A percentile compares a stretch with the other conserved stretches of the same genome.
Evolutionary conservation across 1,284 basidiomycete genomes (phyloP).

Genomic region (Naganishia sp.): DNA sequence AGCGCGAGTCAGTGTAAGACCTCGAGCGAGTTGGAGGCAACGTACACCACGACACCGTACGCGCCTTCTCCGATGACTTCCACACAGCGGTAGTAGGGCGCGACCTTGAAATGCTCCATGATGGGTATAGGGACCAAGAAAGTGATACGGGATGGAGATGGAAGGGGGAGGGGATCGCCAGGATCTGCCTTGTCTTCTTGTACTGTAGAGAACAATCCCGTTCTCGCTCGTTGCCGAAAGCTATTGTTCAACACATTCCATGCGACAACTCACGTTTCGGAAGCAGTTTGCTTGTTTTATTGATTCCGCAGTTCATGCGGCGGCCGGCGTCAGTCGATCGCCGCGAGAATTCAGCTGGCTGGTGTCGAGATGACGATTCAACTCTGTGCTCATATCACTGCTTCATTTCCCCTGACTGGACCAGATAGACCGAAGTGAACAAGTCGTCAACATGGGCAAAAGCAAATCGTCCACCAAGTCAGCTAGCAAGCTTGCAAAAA

Average conservation of each 20-base stretch:
- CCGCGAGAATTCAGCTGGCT: background rate
- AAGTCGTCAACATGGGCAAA: slow-evolving; percentile 9
- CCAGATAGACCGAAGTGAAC: no score
- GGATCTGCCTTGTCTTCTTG: slow-evolving; percentile 3
- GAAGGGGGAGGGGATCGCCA: background rate
- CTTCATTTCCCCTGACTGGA: no score
- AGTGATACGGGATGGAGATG: background rate
- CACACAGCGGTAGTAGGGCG: slow-evolving; percentile 31
- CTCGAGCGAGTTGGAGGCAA: background rate
- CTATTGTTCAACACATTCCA: slow-evolving; percentile 22
- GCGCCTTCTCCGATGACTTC: slow-evolving; percentile 66
- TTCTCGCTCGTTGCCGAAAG: background rate
- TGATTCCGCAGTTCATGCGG: background rate
- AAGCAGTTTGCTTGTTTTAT: background rate
- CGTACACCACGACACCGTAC: slow-evolving; percentile 68
- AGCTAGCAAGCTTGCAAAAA: slow-evolving; percentile 24
- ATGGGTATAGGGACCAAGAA: background rate
- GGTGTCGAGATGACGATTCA: no score
- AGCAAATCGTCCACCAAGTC: slow-evolving; percentile 22
- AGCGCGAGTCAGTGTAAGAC: background rate
- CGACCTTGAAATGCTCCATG: slow-evolving; percentile 33
- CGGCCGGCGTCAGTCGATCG: slow-evolving; percentile 1
- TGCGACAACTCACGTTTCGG: slow-evolving; percentile 18
- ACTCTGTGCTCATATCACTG: no score
- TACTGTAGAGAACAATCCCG: background rate